Conservation (phyloP, 2,329 filamentous ascomycete genomes). For the Apiospora pterosperma region DNA sequence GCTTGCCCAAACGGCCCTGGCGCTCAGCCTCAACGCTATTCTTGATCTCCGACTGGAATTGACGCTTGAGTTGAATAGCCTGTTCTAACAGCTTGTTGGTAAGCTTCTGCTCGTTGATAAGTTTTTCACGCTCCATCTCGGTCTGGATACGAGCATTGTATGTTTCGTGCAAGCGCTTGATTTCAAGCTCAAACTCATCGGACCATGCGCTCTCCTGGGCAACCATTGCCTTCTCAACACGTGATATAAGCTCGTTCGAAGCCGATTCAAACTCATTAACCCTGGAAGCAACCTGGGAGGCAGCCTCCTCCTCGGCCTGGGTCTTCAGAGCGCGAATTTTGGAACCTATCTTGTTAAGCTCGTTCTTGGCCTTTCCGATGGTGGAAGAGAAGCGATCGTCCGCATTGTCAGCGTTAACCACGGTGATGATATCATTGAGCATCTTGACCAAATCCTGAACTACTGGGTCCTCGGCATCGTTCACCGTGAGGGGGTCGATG, state of each 20-base stretch:
- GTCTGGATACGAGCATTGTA: constrained; percentile 79
- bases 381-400: constrained; percentile 73
- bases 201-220: constrained; percentile 80
- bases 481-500: constrained; percentile 75
- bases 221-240: constrained; percentile 80
- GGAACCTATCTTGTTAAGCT: constrained; percentile 72
- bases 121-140: constrained; percentile 74
- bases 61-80: constrained; percentile 80
- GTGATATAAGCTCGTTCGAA: constrained; percentile 80
- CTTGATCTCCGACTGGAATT: constrained; percentile 76
- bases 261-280: constrained; percentile 79
- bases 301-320: constrained; percentile 65
- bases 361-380: constrained; percentile 80
- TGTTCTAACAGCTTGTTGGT: constrained; percentile 88
- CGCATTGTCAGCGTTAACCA: constrained; percentile 83
- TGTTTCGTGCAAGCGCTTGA: constrained; percentile 69
- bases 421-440: constrained; percentile 91
- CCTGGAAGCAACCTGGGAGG: constrained; percentile 70
- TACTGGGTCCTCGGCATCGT: constrained; percentile 76
- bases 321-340: constrained; percentile 75
- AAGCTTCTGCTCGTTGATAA: constrained; percentile 78
- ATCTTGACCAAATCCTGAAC: constrained; percentile 93
- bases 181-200: constrained; percentile 82
- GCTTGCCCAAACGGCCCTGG: constrained; percentile 78
- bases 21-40: constrained; percentile 85